Evolutionary conservation across 2,329 filamentous ascomycete genomes (phyloP), one percentile per base, ranked within the genome.

Genomic region (Xylaria digitata): DNA sequence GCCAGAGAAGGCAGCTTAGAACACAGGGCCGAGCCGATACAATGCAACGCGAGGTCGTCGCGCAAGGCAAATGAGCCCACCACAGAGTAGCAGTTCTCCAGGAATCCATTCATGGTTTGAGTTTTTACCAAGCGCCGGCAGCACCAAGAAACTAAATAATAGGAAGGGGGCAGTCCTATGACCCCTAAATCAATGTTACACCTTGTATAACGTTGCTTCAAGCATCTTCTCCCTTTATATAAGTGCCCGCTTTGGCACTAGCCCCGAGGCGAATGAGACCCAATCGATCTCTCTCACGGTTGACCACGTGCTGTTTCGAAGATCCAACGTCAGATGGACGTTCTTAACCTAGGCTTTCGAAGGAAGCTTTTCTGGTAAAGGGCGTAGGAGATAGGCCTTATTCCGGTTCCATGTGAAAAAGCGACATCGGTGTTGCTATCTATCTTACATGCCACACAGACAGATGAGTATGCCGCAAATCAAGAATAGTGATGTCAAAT

Each of bases 151-250:
- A 40, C 37, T 13, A 9, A 19, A 13, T 48, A 19, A n/a, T 37
- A 26, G 26, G 26, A 26, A 26, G 26, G 26, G 32, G 32, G 32
- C 32, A 8, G 32, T 32, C 50, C n/a, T 40, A 34, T 40, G 34
- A 54, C 19, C 37, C 13, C 21, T 30, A 4, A 21, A 30, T 55
- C 37, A 55, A 55, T 37, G 53, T 55, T 55, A 42, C 53, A 40
- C 37, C 15, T 17, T 55, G 53, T 55, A 17, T 55, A 55, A 55
- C 53, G 53, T 55, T 55, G n/a, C 53, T 30, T 55, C 37, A 13
- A 55, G 8, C 19, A 15, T 15, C 37, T 40, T 8, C 13, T 5
- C n/a, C n/a, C n/a, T 53, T 37, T n/a, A 15, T 32, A 19, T 34
- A 53, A 53, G 32, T 13, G n/a, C 30, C 37, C 13, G 11, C 37